Base-by-base conservation (phyloP, 1,284 basidiomycete genomes). In the Pyrrhoderma noxium region DNA sequence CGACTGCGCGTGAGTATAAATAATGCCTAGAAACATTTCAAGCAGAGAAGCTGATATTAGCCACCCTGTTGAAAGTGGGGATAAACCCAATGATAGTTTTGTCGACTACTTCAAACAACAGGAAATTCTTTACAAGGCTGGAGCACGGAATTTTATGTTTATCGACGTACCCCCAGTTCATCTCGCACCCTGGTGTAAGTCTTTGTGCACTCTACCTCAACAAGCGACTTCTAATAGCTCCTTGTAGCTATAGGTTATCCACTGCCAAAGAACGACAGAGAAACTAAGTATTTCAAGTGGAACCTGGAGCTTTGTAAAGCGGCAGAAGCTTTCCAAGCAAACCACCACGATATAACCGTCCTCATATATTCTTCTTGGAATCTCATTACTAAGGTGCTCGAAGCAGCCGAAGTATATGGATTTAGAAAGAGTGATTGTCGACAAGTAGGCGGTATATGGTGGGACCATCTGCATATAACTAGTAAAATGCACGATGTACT, bases 91-190 rank as follows among this genome's bases (percentile, higher is more conserved):
- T 47, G 9, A 56, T 47, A 43, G 58, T 27, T 58, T 75, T 31
- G 31, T 59, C 54, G 56, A 55, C 1, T 64, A 80, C 0, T 72
- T 78, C 50, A 58, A 61, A 2, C 58, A 67, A 3, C 76, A 79
- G 62, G 68, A 76, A 45, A 58, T 62, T n/a, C 59, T 83, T 8
- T 75, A 79, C 55, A 60, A 68, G 1, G 61, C 64, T 1, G 75
- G 75, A 25, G 81, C 79, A 11, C 71, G 80, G 2, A 83, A 82
- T 60, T 82, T 84, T 59, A 58, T 82, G 31, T 75, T 83, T 57
- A 68, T 84, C 8, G 77, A 83, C 55, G 68, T 83, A 0, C 81
- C 82, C 4, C 78, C 81, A 0, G 73, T 83, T 8, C 59, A 80
- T 44, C 65, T 71, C 37, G 66, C 71, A 31, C 78, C 79, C 13